Percentiles rank a stretch among this genome's conserved stretches.
These are phyloP conservation scores for Astrocystis sublimbata DNA, from an alignment of 495 filamentous ascomycete species.

Conservation along the genomic window DNA sequence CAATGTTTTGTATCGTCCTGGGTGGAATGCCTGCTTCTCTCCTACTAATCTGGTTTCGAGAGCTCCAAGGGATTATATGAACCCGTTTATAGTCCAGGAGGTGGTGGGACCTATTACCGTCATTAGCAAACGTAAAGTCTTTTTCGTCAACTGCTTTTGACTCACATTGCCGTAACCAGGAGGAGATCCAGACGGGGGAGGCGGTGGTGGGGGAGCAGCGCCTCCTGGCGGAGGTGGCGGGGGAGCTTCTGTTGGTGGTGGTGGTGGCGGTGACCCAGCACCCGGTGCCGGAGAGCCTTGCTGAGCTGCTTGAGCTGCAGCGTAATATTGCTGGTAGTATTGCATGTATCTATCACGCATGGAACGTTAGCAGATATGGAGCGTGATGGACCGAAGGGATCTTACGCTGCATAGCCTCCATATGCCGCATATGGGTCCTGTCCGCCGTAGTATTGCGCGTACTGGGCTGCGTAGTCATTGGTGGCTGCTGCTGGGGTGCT, in stretches of 20 bases:
- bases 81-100: constrained; percentile 49
- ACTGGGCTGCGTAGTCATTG: constrained; percentile 71
- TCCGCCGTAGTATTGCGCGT: constrained; percentile 77
- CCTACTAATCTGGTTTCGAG: not conserved
- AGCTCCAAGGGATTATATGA: not conserved
- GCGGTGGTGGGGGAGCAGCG: constrained; percentile 53
- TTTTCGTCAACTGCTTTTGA: constrained; percentile 66
- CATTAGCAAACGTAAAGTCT: constrained; percentile 21
- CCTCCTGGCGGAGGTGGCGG: constrained; percentile 64
- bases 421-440: constrained; percentile 89
- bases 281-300: constrained; percentile 41
- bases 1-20: not conserved
- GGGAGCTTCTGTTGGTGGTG: constrained; percentile 61
- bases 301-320: constrained; percentile 54
- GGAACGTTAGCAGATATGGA: not conserved
- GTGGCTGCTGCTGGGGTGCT: constrained; percentile 44
- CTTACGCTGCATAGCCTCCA: constrained; percentile 71
- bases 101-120: constrained; percentile 50
- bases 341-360: constrained; percentile 60
- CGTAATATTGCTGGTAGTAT: constrained; percentile 65
- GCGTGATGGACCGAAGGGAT: not conserved
- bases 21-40: not conserved
- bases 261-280: constrained; percentile 58
- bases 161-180: constrained; percentile 63
- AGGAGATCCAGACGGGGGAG: constrained; percentile 61